Evolutionary conservation across 2,329 filamentous ascomycete genomes (phyloP), one percentile per base, ranked within the genome.

Genomic region (Fusarium oligoseptatum): DNA sequence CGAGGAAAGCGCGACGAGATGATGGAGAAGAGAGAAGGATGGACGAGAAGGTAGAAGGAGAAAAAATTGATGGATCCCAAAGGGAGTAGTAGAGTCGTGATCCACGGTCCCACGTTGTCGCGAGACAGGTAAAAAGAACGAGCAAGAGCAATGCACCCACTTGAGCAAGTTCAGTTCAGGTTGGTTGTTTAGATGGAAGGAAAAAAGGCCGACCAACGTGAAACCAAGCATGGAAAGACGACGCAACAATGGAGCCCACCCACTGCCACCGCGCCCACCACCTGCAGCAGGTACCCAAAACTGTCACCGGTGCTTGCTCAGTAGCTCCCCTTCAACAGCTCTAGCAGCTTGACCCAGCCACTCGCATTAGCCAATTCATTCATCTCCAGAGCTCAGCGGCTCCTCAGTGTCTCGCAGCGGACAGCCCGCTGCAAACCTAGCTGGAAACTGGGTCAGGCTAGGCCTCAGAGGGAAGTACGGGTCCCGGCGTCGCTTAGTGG

Each of bases 351-450:
- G 45, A 20, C 48, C 61, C 48, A 64, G 48, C 48, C 61, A 57
- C 61, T 56, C 34, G 48, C 48, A 64, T 64, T 57, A 73, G 66
- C 70, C 62, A 73, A 70, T 50, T 61, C 48, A 52, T 72, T 34
- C 39, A 32, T 48, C 48, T 43, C 60, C 15, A 36, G n/a, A 56
- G 61, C 48, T 64, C 32, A 41, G 61, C 48, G 24, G 45, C 61
- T 57, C 61, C 56, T 58, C 50, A 6, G 50, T 65, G 27, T 27
- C 52, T 62, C 34, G 45, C 43, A 41, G 34, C 61, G 45, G 32
- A 10, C 36, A 27, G n/a, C 14, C 43, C 45, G 34, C 43, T 39
- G 22, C 45, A 39, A 50, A 36, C 14, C n/a, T 27, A 27, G 32
- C 27, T 20, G 32, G n/a, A 17, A 39, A 43, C 60, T 48, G 48